Base-by-base conservation (phyloP, 2,329 filamentous ascomycete genomes). In the Pseudogymnoascus sp. region DNA sequence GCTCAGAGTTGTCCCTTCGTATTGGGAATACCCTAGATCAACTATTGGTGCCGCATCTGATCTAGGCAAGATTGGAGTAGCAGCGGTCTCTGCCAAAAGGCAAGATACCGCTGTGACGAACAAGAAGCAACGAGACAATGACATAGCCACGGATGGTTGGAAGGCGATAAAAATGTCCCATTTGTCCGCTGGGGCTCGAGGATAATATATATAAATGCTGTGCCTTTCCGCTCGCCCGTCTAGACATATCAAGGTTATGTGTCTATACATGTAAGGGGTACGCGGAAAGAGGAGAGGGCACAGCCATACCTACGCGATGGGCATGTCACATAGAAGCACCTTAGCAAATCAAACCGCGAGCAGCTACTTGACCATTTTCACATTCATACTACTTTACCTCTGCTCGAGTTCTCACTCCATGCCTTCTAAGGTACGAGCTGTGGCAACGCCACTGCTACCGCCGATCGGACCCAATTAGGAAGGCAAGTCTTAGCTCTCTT, bases 1-100 rank as follows among this genome's bases (percentile, higher is more conserved):
- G 0, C 73, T 67, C 1, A 82, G 76, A 0, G 77, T 70, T 12
- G 77, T 74, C 7, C 89, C 89, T 61, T 79, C 74, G 69, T 91
- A 91, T 37, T 79, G 81, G 35, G 86, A 82, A 71, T 91, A 92
- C 2, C 79, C 81, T n/a, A 92, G 78, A 64, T 89, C 78, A 6
- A 91, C 84, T 2, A 78, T 66, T 26, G 67, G 64, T 22, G 26
- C 16, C 16, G 16, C 40, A 22, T 12, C 16, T 16, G 40, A 41
- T 19, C 4, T 22, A 12, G 40, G 10, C 40, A 41, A 10, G 40
- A 41, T 41, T 6, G 40, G 40, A 80, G 80, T 8, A 72, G 71
- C n/a, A 69, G 72, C 19, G 68, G 77, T 22, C 19, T 19, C 40
- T 41, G 40, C 16, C 10, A 41, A 22, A 41, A 41, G 40, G 40